Evolutionary conservation across 306 rosid genomes (phyloP), one percentile per base, ranked within the genome.

Genomic region (Cucumis hystrix): DNA sequence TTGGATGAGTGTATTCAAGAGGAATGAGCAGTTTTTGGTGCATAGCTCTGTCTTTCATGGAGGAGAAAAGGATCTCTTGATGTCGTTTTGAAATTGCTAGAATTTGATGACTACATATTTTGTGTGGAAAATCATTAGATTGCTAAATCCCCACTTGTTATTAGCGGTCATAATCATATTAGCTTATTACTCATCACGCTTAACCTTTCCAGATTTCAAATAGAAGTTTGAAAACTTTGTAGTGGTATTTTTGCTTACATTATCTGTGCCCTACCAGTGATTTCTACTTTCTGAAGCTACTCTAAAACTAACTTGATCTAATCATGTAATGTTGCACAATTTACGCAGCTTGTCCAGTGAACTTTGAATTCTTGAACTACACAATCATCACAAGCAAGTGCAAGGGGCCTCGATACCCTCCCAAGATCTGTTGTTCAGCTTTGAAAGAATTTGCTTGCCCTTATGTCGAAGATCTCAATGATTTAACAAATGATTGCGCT

Each of bases 401-500:
- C 92, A 95, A 91, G 83, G 97, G 99, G 69, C 99, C 99, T 2
- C 63, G 30, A 0, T 95, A 92, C 85, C 85, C 89, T 30, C 79
- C 93, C 17, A 23, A 75, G 0, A 49, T 21, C 3, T 95, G 99
- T 60, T 95, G 99, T 45, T 54, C 52, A 11, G 72, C 96, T 58
- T 85, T 95, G 10, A 91, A 82, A 83, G 93, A 90, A 0, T 87
- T 95, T 20, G 97, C 99, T 8, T 95, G 99, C 84, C 97, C 99
- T 58, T 92, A 95, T 2, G 62, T 39, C 0, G 92, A 86, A 1
- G 93, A 83, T 65, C 0, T 95, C 62, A 95, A 95, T 40, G 97
- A 92, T 79, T 70, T 87, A 80, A 83, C 91, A 20, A 95, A 88
- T 17, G 97, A 88, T 33, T 95, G 99, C 18, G 89, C 99, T 54